Percentiles rank a stretch among this genome's conserved stretches.
Evolutionary conservation across 2,329 filamentous ascomycete species (phyloP).

Genomic region (Juglanconis oblonga): DNA sequence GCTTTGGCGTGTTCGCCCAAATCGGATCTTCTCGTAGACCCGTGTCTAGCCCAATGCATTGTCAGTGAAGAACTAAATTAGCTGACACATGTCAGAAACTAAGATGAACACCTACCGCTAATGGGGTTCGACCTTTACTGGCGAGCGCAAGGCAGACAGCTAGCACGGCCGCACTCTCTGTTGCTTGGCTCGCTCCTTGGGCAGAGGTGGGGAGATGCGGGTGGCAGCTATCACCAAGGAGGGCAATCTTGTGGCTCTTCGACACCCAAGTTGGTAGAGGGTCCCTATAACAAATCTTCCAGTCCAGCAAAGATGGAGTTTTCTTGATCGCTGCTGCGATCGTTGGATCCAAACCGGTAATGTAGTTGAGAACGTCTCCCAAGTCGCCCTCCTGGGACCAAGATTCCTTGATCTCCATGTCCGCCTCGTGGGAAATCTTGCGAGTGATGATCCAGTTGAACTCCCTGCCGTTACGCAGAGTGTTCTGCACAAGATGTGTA

Average conservation of each 20-base stretch:
- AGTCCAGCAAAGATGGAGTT: constrained; percentile 46
- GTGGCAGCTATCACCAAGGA: constrained; percentile 53
- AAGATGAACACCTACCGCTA: constrained; percentile 30
- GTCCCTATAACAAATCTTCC: constrained; percentile 54
- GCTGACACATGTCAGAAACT: background rate
- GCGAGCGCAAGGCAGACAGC: constrained; percentile 42
- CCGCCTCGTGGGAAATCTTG: constrained; percentile 37
- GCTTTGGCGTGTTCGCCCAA: constrained; percentile 36
- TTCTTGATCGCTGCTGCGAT: constrained; percentile 44
- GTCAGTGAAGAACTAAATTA: background rate
- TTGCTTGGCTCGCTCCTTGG: constrained; percentile 51
- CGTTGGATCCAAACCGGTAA: constrained; percentile 38
- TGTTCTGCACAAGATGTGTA: constrained; percentile 42
- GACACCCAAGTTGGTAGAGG: constrained; percentile 51
- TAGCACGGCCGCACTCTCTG: constrained; percentile 48
- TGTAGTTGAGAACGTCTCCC: constrained; percentile 36
- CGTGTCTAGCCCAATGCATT: constrained; percentile 29
- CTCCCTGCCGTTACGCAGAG: constrained; percentile 38
- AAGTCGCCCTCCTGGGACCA: constrained; percentile 48
- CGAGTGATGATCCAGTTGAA: constrained; percentile 47
- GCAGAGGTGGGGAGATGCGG: constrained; percentile 52
- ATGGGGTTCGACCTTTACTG: constrained; percentile 35
- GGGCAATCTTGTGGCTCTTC: constrained; percentile 44
- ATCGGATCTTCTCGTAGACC: constrained; percentile 41
- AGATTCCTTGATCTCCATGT: constrained; percentile 43